Percentiles rank a stretch among this genome's conserved stretches.
These are phyloP conservation scores for Didymella exigua DNA, from an alignment of 2,329 filamentous ascomycete genomes.

Conservation along the genomic window DNA sequence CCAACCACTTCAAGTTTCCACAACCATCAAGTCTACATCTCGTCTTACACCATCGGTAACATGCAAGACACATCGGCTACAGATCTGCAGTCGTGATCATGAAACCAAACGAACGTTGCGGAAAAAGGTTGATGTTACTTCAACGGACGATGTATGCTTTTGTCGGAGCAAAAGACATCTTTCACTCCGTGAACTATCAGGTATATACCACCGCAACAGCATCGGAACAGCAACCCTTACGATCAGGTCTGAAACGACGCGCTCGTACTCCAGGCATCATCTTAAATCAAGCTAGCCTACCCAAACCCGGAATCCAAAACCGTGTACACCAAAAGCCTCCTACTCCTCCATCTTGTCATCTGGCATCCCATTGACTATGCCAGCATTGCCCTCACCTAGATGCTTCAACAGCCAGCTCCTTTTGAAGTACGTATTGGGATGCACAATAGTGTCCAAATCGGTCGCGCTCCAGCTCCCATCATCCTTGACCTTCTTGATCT, in stretches of 20 bases:
- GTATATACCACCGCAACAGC: neutral
- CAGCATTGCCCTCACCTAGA: slow-evolving; percentile 58
- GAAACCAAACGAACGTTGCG: neutral
- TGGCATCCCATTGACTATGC: slow-evolving; percentile 28
- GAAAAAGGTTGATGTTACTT: neutral
- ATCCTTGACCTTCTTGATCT: slow-evolving; percentile 59
- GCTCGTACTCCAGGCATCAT: neutral
- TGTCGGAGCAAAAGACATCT: no score
- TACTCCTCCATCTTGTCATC: slow-evolving; percentile 47
- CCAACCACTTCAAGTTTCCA: no score
- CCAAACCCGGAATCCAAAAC: neutral
- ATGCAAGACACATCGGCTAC: no score
- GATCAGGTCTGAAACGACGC: neutral
- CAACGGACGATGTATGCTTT: neutral
- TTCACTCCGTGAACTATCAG: no score
- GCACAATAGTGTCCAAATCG: slow-evolving; percentile 91
- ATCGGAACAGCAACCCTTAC: no score
- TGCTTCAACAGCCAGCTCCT: slow-evolving; percentile 89
- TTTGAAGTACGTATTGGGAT: slow-evolving; percentile 98
- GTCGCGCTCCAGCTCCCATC: slow-evolving; percentile 59
- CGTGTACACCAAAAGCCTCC: neutral
- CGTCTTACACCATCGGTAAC: no score
- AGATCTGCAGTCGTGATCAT: neutral
- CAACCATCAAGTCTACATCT: no score
- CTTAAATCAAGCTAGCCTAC: neutral